A percentile compares a stretch with the other conserved stretches of the same genome.
Evolutionary conservation across 2,329 filamentous ascomycete genomes (phyloP).

Genomic region (Sclerotinia glacialis): DNA sequence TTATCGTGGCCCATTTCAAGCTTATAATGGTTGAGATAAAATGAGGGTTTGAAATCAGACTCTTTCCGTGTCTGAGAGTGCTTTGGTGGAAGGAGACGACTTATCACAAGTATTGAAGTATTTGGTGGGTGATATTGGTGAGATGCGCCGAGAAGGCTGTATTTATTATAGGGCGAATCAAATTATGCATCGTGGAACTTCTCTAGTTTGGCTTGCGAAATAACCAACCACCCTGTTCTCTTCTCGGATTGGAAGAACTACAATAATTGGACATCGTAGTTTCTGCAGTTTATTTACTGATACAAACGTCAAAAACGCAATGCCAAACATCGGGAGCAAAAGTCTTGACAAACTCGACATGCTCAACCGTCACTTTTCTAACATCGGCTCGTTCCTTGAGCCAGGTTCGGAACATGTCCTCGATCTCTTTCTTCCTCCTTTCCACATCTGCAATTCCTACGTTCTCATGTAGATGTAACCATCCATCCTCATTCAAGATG

Average conservation of each 20-base stretch:
- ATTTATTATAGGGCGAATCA: no score
- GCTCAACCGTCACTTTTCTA: slow-evolving; percentile 44
- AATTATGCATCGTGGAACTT: no score
- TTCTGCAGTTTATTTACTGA: slow-evolving; percentile 20
- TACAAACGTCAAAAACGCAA: slow-evolving; percentile 63
- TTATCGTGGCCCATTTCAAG: no score
- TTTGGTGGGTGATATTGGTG: no score
- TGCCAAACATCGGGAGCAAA: slow-evolving; percentile 69
- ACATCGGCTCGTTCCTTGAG: slow-evolving; percentile 21
- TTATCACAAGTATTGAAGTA: no score
- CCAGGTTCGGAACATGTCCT: slow-evolving; percentile 27
- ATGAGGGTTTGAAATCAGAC: no score
- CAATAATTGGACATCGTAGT: not conserved
- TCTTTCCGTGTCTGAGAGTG: no score
- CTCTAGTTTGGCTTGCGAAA: no score
- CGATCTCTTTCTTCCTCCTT: slow-evolving; percentile 31
- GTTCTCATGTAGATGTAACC: slow-evolving; percentile 67
- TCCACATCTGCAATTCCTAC: slow-evolving; percentile 55
- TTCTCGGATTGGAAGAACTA: not conserved
- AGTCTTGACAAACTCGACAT: slow-evolving; percentile 66
- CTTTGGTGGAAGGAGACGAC: no score
- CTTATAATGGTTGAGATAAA: no score
- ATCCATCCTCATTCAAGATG: slow-evolving; percentile 46
- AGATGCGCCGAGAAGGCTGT: no score
- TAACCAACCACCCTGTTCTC: no score